Evolutionary conservation across 768 basidiomycete genomes (phyloP), one percentile per base, ranked within the genome.

Genomic region (Psilocybe cyanescens): DNA sequence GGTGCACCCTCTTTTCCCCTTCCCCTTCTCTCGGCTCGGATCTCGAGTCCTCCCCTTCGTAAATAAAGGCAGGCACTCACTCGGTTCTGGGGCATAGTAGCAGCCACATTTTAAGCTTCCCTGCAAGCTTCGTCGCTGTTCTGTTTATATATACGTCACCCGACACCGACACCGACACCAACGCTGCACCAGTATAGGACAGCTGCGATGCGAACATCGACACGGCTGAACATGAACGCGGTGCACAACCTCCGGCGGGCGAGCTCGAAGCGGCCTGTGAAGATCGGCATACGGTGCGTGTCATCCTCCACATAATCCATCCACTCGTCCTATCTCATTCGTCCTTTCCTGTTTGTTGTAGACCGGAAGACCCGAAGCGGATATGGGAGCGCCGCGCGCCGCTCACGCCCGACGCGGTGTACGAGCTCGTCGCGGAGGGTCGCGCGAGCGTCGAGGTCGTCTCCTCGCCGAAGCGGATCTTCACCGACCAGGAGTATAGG

Each of bases 321-420:
- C 24, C 2, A 2, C 2, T 24, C 24, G 2, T 24, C 24, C 24
- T 24, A 24, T 24, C 24, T 24, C 24, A 24, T 24, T 24, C 24
- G 0, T 24, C n/a, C 4, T 53, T 28, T 7, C 33, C 2, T 35
- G 33, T 35, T 35, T 35, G 33, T n/a, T 55, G 24, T 12, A 78
- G 92, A 16, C 85, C 89, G 41, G 95, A 97, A 72, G 91, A 96
- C 70, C 88, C 91, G 0, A 65, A 74, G 31, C 79, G 95, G 55
- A 85, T 92, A 58, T 97, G 94, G 94, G 95, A 97, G 71, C 82
- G 95, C 8, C 83, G 95, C 16, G 86, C 83, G 31, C 94, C 95
- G 2, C 77, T 97, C 48, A 92, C 91, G 0, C 95, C 95, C 0
- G 83, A 84, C 3, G 87, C 84, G 5, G 89, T 96, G 31, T 72